Conservation (phyloP, 768 basidiomycete genomes). For the Boletus tylopilopsis region DNA sequence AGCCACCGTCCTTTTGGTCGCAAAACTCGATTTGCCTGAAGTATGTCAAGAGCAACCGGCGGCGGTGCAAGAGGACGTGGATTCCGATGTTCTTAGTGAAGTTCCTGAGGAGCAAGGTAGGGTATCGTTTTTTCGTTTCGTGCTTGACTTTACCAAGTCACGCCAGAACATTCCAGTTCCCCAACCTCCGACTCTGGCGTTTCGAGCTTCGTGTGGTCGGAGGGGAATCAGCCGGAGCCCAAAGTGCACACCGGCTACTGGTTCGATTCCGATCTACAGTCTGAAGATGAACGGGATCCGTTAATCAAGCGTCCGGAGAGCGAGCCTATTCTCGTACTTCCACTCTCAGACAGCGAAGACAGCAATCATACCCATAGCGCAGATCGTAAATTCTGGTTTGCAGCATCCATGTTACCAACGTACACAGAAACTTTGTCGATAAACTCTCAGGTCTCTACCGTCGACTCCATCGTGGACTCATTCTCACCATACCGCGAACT, state of each 20-base stretch:
- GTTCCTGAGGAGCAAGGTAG: constrained; percentile 13
- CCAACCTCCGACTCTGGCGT: constrained; percentile 9
- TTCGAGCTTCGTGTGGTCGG: constrained; percentile 12
- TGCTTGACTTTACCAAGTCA: neutral
- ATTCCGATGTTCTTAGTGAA: neutral
- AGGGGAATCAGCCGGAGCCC: constrained; percentile 3
- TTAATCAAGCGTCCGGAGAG: constrained; percentile 8
- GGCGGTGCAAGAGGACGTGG: neutral
- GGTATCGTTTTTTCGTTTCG: neutral
- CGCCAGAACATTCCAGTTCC: constrained; percentile 9
- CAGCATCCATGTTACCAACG: constrained; percentile 37
- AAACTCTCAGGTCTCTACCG: constrained; percentile 22
- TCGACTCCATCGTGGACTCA: constrained; percentile 41
- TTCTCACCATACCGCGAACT: constrained; percentile 60
- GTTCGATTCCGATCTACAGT: constrained; percentile 18
- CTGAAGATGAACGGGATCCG: constrained; percentile 20
- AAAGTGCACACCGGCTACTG: constrained; percentile 21
- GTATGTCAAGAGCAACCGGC: neutral
- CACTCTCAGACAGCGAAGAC: constrained; percentile 17
- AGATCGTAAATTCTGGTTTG: constrained; percentile 28
- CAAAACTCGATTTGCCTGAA: constrained; percentile 16
- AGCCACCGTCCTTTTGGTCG: constrained; percentile 14
- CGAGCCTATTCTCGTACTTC: constrained; percentile 17
- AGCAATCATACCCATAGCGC: neutral
- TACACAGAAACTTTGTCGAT: constrained; percentile 41